A percentile compares a stretch with the other conserved stretches of the same genome.
These are phyloP conservation scores for Wickerhamiella australiensis DNA, from an alignment of 805 yeast species.

Conservation along the genomic window DNA sequence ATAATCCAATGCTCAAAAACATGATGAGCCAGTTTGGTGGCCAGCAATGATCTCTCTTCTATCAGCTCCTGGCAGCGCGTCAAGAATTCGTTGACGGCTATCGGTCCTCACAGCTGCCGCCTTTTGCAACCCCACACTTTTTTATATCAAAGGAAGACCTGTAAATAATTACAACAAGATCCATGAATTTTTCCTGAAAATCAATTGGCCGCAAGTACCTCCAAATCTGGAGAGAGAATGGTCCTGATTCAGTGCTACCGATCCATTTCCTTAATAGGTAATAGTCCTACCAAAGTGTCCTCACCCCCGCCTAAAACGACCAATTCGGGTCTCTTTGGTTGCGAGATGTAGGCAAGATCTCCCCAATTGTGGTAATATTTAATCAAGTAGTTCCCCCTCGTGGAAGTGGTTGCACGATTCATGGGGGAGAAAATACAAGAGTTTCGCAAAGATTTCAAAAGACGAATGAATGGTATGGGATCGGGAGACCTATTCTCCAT, in stretches of 20 bases:
- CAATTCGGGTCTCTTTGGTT: background rate
- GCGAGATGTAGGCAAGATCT: background rate
- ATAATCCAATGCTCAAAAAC: constrained; percentile 38
- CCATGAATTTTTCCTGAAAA: no score
- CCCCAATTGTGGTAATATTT: background rate
- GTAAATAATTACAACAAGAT: no score
- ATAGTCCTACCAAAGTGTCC: background rate
- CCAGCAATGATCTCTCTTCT: background rate
- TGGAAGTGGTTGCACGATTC: background rate
- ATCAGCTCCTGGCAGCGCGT: background rate
- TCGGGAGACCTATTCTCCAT: background rate
- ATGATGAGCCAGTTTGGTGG: constrained; percentile 31
- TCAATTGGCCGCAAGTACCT: no score
- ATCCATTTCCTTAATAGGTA: background rate
- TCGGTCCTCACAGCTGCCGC: background rate
- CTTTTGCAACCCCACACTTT: no score
- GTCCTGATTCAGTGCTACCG: no score
- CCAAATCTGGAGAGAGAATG: no score
- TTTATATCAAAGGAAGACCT: no score
- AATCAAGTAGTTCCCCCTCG: background rate
- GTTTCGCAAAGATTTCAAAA: constrained; percentile 1
- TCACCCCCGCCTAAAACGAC: background rate
- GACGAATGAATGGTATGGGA: background rate
- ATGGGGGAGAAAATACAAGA: constrained; percentile 6
- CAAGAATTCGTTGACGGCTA: background rate